These are phyloP conservation scores for Naematelia aurantialba DNA, from an alignment of 768 basidiomycete genomes.

Conservation along the genomic window DNA sequence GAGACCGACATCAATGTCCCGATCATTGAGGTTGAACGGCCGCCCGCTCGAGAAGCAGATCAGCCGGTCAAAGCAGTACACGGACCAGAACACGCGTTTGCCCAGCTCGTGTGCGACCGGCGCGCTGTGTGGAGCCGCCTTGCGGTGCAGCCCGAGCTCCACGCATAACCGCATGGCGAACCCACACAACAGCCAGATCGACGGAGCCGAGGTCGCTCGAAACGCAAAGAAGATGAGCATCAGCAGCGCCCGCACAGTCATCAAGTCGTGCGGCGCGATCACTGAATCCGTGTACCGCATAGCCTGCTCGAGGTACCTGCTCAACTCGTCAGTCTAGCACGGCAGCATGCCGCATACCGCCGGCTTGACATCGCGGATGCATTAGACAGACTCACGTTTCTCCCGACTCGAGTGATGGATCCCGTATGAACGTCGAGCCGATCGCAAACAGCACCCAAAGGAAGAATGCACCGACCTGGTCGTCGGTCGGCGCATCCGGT, in stretches of 20 bases:
- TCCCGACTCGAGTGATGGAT: constrained; percentile 4
- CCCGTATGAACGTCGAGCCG: constrained; percentile 6
- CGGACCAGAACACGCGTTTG: constrained; percentile 30
- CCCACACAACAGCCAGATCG: constrained; percentile 16
- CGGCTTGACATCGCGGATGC: too few relatives aligned
- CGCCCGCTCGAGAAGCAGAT: constrained; percentile 23
- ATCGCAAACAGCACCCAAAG: constrained; percentile 18
- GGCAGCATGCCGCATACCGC: too few relatives aligned
- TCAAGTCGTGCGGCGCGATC: background rate
- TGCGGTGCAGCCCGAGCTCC: constrained; percentile 18
- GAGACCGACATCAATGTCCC: constrained; percentile 28
- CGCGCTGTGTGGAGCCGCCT: constrained; percentile 4
- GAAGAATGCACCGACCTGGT: constrained; percentile 13
- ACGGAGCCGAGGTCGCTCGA: constrained; percentile 11
- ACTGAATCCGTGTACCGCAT: constrained; percentile 3
- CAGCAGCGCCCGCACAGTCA: constrained; percentile 14
- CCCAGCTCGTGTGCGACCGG: constrained; percentile 13
- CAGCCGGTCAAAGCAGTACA: constrained; percentile 24
- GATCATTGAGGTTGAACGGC: constrained; percentile 22
- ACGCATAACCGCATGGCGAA: constrained; percentile 16
- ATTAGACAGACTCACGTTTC: background rate
- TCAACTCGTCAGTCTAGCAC: background rate
- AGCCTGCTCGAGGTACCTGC: constrained; percentile 16
- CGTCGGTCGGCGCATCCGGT: background rate
- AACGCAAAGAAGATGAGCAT: constrained; percentile 19